Percentiles rank a stretch among this genome's conserved stretches.
phyloP scores from a whole-genome alignment of 2,329 filamentous ascomycete genomes.

The Colletotrichum plurivorum region DNA sequence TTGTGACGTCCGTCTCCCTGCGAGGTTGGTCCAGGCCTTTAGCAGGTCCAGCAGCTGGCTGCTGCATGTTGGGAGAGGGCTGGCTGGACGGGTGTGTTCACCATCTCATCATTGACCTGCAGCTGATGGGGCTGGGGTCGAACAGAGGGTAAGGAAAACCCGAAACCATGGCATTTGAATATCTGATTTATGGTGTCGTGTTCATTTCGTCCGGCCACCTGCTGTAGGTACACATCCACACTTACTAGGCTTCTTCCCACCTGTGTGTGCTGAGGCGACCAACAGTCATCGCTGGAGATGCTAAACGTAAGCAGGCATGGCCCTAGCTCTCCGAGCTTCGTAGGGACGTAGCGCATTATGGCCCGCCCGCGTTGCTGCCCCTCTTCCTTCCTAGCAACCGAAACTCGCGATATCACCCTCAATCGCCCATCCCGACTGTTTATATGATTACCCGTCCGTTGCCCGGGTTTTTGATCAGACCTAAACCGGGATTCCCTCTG shows the following conservation, averaged over 20 bases:
- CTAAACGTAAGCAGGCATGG: conserved; percentile 7
- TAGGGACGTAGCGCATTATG: conserved; percentile 5
- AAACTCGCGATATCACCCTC: conserved; percentile 20
- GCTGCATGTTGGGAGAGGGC: conserved; percentile 11
- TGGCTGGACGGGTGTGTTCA: conserved; percentile 2
- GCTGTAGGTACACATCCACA: background rate
- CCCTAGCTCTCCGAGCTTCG: conserved; percentile 27
- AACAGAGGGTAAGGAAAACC: background rate
- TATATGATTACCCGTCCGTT: background rate
- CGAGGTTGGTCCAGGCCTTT: conserved; percentile 2
- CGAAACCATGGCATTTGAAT: conserved; percentile 35
- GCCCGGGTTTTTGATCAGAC: background rate
- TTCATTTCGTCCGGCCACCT: background rate
- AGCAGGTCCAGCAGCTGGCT: background rate
- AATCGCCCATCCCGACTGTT: background rate
- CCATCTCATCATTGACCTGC: conserved; percentile 25
- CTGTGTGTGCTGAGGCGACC: no score
- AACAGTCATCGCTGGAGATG: background rate
- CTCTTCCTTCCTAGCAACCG: conserved; percentile 30
- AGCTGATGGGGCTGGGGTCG: background rate
- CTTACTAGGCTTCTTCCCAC: no score
- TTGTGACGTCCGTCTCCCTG: conserved; percentile 33
- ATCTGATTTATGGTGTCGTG: conserved; percentile 7
- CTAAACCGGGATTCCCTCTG: background rate
- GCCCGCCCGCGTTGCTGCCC: conserved; percentile 15